Evolutionary conservation across 805 yeast species (phyloP).

Genomic region (Sugiyamaella americana): DNA sequence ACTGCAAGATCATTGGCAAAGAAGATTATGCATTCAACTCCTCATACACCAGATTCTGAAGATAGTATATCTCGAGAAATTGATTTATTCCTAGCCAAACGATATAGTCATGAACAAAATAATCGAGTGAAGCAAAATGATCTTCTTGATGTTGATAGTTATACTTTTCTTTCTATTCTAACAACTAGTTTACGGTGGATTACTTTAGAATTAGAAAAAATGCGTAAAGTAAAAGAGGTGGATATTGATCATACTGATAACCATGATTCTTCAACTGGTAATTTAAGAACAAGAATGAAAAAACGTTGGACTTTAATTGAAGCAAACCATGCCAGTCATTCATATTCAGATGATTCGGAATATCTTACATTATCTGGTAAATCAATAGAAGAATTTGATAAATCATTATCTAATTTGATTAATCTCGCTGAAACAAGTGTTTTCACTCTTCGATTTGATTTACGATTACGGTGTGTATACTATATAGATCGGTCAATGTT

Average conservation of each 20-base stretch:
- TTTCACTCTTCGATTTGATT: conserved; percentile 50
- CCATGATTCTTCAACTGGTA: conserved; percentile 6
- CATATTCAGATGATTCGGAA: conserved; percentile 9
- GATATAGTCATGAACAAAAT: conserved; percentile 15
- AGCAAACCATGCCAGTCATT: conserved; percentile 13
- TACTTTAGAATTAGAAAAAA: conserved; percentile 51
- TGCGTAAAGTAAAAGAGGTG: conserved; percentile 37
- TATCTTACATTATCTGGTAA: conserved; percentile 21
- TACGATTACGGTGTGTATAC: conserved; percentile 48
- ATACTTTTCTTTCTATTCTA: conserved; percentile 47
- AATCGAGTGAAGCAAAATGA: conserved; percentile 41
- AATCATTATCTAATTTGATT: conserved; percentile 23
- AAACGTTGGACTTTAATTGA: conserved; percentile 32
- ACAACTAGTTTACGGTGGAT: conserved; percentile 53
- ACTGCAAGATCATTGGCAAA: background rate
- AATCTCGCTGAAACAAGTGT: conserved; percentile 24
- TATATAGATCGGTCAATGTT: conserved; percentile 45
- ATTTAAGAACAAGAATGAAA: conserved; percentile 19
- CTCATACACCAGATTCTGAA: background rate
- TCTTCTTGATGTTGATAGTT: conserved; percentile 46
- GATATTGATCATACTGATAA: conserved; percentile 4
- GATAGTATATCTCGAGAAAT: conserved; percentile 21
- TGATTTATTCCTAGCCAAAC: conserved; percentile 17
- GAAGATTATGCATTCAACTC: background rate
- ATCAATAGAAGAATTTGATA: conserved; percentile 28